Percentiles rank a stretch among this genome's conserved stretches.
Conservation (phyloP, 768 basidiomycete species). For the Rhizopogon rudus region DNA sequence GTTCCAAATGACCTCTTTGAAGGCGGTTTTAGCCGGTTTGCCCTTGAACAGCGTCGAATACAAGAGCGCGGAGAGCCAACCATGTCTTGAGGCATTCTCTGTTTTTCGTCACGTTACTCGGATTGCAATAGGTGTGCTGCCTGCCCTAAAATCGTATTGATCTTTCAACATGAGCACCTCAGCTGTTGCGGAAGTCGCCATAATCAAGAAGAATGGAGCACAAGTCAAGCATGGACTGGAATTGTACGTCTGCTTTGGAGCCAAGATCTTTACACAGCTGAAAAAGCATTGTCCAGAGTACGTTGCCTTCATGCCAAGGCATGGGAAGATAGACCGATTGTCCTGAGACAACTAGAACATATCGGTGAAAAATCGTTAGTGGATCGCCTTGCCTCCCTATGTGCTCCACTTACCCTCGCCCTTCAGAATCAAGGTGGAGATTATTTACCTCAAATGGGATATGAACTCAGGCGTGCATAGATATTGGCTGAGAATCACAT, state of each 20-base stretch:
- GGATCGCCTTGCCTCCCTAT: background rate
- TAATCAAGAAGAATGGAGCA: slow-evolving; percentile 57
- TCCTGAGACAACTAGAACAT: slow-evolving; percentile 83
- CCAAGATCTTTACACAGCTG: background rate
- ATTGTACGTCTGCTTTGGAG: slow-evolving; percentile 40
- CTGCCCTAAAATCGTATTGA: background rate
- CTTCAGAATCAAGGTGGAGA: slow-evolving; percentile 20
- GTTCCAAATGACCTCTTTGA: slow-evolving; percentile 7
- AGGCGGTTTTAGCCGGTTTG: slow-evolving; percentile 74
- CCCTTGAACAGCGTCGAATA: slow-evolving; percentile 66
- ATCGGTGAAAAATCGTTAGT: slow-evolving; percentile 90
- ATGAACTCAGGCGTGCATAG: slow-evolving; percentile 29
- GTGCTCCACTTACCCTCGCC: background rate
- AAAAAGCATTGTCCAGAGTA: slow-evolving; percentile 36
- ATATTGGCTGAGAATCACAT: slow-evolving; percentile 74
- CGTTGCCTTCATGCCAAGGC: slow-evolving; percentile 79
- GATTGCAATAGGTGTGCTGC: slow-evolving; percentile 61
- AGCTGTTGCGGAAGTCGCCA: slow-evolving; percentile 80
- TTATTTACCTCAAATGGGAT: background rate
- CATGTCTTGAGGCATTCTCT: slow-evolving; percentile 59
- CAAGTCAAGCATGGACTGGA: slow-evolving; percentile 73
- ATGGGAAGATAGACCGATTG: slow-evolving; percentile 86
- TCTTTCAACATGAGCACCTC: background rate
- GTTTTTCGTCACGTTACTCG: slow-evolving; percentile 76
- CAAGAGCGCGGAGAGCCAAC: slow-evolving; percentile 66